Evolutionary conservation across 768 basidiomycete species (phyloP).

Genomic region (Hydnomerulius pinastri): DNA sequence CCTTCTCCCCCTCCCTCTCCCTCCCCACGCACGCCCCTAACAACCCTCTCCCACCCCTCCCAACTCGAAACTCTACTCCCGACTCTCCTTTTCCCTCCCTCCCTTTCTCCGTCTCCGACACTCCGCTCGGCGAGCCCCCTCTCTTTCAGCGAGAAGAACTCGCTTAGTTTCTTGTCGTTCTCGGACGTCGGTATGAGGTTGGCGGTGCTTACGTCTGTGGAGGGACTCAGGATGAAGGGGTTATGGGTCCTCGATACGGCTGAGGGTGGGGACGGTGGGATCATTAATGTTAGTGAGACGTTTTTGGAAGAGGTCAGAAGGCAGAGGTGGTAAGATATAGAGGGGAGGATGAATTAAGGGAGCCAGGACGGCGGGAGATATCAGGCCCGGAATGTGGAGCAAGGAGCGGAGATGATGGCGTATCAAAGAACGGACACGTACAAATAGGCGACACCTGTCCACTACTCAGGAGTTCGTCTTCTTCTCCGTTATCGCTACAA

Average conservation of each 20-base stretch:
- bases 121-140: background rate
- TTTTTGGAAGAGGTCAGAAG: no score
- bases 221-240: constrained; percentile 28
- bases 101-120: background rate
- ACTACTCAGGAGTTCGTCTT: constrained; percentile 74
- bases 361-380: no score
- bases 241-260: constrained; percentile 26
- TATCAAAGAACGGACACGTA: constrained; percentile 34
- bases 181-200: constrained; percentile 22
- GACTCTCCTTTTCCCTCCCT: constrained; percentile 23
- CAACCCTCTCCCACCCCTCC: constrained; percentile 37
- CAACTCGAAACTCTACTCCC: constrained; percentile 52
- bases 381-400: constrained; percentile 1
- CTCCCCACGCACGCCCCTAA: no score
- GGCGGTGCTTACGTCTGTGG: constrained; percentile 30
- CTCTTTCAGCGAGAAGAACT: constrained; percentile 1
- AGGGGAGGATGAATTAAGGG: no score
- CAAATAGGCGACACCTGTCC: constrained; percentile 75
- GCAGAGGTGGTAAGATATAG: no score
- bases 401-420: background rate
- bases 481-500: constrained; percentile 43
- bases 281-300: background rate
- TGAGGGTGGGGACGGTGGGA: constrained; percentile 7
- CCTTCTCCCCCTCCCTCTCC: constrained; percentile 12
- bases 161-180: constrained; percentile 13